A percentile compares a stretch with the other conserved stretches of the same genome.
Evolutionary conservation across 768 basidiomycete genomes (phyloP).

Genomic region (Rhizopogon vinicolor): DNA sequence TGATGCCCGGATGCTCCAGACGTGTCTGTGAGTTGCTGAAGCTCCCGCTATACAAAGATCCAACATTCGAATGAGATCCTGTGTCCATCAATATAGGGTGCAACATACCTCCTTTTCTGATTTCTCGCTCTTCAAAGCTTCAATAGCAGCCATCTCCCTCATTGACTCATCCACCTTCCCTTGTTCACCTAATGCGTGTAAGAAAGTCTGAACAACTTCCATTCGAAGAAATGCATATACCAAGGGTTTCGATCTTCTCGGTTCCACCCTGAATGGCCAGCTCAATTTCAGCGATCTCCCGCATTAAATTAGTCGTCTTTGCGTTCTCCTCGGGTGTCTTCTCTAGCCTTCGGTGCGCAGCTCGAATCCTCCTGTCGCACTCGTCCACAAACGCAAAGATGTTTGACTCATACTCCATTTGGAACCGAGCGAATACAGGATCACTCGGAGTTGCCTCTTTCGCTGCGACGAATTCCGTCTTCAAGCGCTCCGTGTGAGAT

Average conservation of each 20-base stretch:
- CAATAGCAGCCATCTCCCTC: constrained; percentile 95
- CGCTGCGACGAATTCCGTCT: constrained; percentile 82
- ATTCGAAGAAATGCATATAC: constrained; percentile 35
- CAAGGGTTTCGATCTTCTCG: constrained; percentile 93
- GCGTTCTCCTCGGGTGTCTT: constrained; percentile 99
- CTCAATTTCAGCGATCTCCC: constrained; percentile 99
- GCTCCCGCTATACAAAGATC: constrained; percentile 59
- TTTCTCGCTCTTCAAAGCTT: constrained; percentile 96
- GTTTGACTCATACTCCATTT: constrained; percentile 94
- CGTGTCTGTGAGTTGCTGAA: constrained; percentile 95
- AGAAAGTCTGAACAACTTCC: constrained; percentile 2
- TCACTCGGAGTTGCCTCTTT: constrained; percentile 72
- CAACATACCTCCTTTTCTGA: constrained; percentile 80
- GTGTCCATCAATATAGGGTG: constrained; percentile 6
- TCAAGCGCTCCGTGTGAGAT: constrained; percentile 91
- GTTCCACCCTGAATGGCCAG: constrained; percentile 98
- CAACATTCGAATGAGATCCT: constrained; percentile 3
- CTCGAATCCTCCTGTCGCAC: constrained; percentile 92
- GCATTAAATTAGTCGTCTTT: constrained; percentile 98
- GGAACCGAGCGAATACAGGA: constrained; percentile 82
- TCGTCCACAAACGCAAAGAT: constrained; percentile 97
- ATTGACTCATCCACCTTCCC: constrained; percentile 99
- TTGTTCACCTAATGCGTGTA: constrained; percentile 67
- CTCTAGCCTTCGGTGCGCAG: constrained; percentile 91
- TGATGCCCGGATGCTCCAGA: constrained; percentile 99